Evolutionary conservation across 2,329 filamentous ascomycete species (phyloP).

Genomic region (Penicillium sp.): DNA sequence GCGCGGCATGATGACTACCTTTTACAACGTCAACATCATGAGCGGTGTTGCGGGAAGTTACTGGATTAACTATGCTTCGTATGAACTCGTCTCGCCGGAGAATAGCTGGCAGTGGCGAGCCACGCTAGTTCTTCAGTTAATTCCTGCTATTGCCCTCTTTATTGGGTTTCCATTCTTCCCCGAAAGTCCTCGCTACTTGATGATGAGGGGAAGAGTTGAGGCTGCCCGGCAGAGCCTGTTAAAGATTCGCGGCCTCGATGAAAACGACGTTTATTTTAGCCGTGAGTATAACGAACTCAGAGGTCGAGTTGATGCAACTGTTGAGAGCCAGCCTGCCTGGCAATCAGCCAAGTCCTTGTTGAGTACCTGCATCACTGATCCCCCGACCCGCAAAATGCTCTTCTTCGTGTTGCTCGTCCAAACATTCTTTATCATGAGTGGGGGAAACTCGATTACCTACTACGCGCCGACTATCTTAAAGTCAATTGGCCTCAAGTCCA

Average conservation of each 20-base stretch:
- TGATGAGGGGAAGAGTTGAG: constrained; percentile 34
- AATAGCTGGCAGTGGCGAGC: constrained; percentile 32
- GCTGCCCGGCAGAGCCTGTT: constrained; percentile 21
- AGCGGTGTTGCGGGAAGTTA: constrained; percentile 29
- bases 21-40: constrained; percentile 33
- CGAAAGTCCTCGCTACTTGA: constrained; percentile 34
- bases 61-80: constrained; percentile 33
- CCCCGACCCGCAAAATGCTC: background rate
- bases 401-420: background rate
- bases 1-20: constrained; percentile 57
- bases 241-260: background rate
- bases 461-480: background rate
- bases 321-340: background rate
- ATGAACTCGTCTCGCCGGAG: constrained; percentile 15
- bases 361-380: background rate
- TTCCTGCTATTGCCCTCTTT: constrained; percentile 30
- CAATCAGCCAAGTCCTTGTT: background rate
- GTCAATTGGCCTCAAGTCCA: background rate
- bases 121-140: constrained; percentile 27
- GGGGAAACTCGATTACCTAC: background rate
- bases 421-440: background rate
- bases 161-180: constrained; percentile 30
- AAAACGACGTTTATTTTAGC: background rate
- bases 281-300: background rate
- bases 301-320: background rate